Percentiles rank a stretch among this genome's conserved stretches.
These are phyloP conservation scores for Pleurotus eryngii DNA, from an alignment of 768 basidiomycete genomes.

Conservation along the genomic window DNA sequence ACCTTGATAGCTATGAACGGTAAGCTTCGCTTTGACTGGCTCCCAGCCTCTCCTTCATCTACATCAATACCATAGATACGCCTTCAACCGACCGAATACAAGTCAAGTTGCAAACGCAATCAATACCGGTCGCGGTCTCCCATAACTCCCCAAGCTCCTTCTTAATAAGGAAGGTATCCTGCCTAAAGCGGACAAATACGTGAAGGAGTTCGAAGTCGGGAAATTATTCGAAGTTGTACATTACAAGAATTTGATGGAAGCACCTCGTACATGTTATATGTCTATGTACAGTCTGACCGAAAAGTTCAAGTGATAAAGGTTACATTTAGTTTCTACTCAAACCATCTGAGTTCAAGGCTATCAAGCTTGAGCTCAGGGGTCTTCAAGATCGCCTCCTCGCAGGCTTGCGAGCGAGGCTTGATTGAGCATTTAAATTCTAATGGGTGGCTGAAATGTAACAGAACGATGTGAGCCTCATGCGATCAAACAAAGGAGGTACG, in stretches of 20 bases:
- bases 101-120: constrained; percentile 76
- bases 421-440: not conserved
- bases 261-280: no score
- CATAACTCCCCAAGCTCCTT: constrained; percentile 32
- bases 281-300: no score
- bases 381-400: not conserved
- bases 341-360: constrained; percentile 1
- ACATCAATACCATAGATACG: constrained; percentile 45
- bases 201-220: no score
- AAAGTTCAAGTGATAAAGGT: no score
- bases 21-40: constrained; percentile 16
- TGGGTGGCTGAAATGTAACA: not conserved
- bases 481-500: not conserved
- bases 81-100: constrained; percentile 73
- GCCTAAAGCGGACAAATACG: no score
- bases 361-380: not conserved
- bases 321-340: not conserved
- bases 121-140: constrained; percentile 60
- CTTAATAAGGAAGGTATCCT: no score
- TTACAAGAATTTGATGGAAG: no score
- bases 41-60: not conserved
- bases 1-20: constrained; percentile 74
- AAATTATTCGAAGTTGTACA: no score
- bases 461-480: no score
- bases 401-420: not conserved